Evolutionary conservation across 2,329 filamentous ascomycete genomes (phyloP).

Genomic region (Neofusicoccum cordaticola): DNA sequence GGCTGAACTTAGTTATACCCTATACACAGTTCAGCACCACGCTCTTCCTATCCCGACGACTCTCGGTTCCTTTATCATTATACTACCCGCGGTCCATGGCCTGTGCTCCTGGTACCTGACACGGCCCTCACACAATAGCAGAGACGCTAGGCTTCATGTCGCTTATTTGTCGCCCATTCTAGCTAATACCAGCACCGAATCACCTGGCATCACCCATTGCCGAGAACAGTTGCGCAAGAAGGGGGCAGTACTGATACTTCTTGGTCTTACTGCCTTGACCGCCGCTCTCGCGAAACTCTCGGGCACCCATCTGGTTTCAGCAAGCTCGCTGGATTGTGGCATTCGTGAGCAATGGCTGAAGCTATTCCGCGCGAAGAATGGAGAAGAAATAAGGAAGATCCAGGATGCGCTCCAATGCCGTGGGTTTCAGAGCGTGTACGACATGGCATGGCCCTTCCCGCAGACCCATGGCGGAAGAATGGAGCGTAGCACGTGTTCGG

Average conservation of each 20-base stretch:
- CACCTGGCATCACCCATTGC: slow-evolving; percentile 9
- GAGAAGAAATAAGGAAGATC: slow-evolving; percentile 50
- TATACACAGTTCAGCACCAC: slow-evolving; percentile 17
- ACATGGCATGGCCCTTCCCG: slow-evolving; percentile 60
- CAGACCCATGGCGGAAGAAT: slow-evolving; percentile 14
- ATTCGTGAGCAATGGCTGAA: slow-evolving; percentile 53
- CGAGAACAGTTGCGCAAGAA: slow-evolving; percentile 8
- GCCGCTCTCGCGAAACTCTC: slow-evolving; percentile 37
- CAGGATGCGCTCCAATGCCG: slow-evolving; percentile 65
- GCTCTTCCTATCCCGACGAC: slow-evolving; percentile 35
- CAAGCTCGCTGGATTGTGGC: slow-evolving; percentile 42
- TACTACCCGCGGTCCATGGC: slow-evolving; percentile 35
- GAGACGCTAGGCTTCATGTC: no score
- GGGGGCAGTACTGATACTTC: slow-evolving; percentile 18
- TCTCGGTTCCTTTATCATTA: slow-evolving; percentile 32
- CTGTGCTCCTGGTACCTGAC: slow-evolving; percentile 26
- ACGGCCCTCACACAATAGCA: slow-evolving; percentile 21
- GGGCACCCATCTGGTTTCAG: slow-evolving; percentile 29
- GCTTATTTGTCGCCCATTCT: slow-evolving; percentile 21
- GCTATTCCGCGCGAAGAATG: slow-evolving; percentile 51
- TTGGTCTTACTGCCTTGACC: slow-evolving; percentile 31
- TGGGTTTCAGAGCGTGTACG: slow-evolving; percentile 53
- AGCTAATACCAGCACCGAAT: neutral
- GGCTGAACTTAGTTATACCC: neutral
- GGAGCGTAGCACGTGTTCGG: slow-evolving; percentile 37